Conservation (phyloP, 441 rosid species). For the Gossypium davidsonii region DNA sequence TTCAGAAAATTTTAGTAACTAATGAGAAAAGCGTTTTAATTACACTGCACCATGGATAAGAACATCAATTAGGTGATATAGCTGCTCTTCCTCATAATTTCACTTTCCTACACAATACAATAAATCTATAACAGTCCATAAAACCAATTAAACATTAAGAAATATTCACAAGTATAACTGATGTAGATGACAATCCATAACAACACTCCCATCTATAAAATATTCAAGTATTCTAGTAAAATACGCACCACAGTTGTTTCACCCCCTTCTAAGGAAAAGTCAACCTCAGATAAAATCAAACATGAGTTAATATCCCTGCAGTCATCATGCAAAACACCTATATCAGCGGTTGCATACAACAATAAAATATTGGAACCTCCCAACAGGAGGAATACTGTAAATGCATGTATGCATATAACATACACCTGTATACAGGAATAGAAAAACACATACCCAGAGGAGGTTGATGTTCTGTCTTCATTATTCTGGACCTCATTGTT, state of each 20-base stretch:
- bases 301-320: constrained; percentile 50
- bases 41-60: not conserved
- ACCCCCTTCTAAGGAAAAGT: constrained; percentile 56
- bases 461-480: constrained; percentile 31
- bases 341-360: constrained; percentile 11
- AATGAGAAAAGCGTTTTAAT: not conserved
- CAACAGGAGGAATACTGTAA: not conserved
- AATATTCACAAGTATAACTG: not conserved
- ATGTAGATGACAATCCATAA: not conserved
- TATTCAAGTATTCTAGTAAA: constrained; percentile 15
- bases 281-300: constrained; percentile 64
- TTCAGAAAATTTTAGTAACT: constrained; percentile 5
- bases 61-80: constrained; percentile 1
- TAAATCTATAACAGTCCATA: not conserved
- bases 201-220: constrained; percentile 4
- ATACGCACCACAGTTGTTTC: constrained; percentile 65
- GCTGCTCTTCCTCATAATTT: not conserved
- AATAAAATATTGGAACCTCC: constrained; percentile 1
- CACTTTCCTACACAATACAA: not conserved
- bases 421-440: not conserved
- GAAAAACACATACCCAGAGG: constrained; percentile 32
- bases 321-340: constrained; percentile 16
- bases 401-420: not conserved
- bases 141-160: constrained; percentile 1
- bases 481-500: constrained; percentile 38